A percentile compares a stretch with the other conserved stretches of the same genome.
Conservation (phyloP, 495 filamentous ascomycete genomes). For the Penicillium parvum region DNA sequence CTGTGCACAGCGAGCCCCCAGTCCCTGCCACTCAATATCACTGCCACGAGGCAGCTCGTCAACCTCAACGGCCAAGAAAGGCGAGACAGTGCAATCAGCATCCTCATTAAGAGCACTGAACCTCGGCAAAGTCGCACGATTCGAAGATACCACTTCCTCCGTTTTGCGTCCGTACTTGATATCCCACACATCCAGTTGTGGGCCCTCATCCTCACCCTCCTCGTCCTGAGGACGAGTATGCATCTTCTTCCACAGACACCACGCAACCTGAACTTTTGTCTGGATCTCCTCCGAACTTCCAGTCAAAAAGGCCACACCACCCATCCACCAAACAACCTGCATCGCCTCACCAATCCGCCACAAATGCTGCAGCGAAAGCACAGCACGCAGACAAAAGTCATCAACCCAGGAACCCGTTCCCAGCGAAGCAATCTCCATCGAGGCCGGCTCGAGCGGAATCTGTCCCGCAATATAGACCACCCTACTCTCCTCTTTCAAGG, state of each 20-base stretch:
- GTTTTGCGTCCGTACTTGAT: constrained; percentile 49
- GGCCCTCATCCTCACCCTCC: constrained; percentile 35
- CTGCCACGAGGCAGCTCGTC: constrained; percentile 63
- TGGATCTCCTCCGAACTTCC: constrained; percentile 22
- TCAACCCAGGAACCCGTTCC: constrained; percentile 22
- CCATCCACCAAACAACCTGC: constrained; percentile 67
- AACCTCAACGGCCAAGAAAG: constrained; percentile 69
- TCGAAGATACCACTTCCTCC: constrained; percentile 15
- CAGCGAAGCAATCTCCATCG: constrained; percentile 55
- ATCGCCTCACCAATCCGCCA: constrained; percentile 75
- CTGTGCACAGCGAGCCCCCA: constrained; percentile 35
- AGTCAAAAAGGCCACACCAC: constrained; percentile 67
- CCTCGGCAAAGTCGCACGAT: constrained; percentile 24
- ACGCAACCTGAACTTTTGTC: constrained; percentile 39
- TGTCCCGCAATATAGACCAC: constrained; percentile 76
- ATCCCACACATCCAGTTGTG: constrained; percentile 70
- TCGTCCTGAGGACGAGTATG: constrained; percentile 30
- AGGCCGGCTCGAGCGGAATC: constrained; percentile 79
- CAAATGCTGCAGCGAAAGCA: constrained; percentile 80
- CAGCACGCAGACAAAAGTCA: constrained; percentile 44
- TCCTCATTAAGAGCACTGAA: constrained; percentile 25
- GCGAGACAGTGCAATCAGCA: constrained; percentile 39
- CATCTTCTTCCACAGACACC: constrained; percentile 49
- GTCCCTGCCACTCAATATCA: constrained; percentile 69
- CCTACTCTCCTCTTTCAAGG: constrained; percentile 29